Conservation (phyloP, 768 basidiomycete genomes). For the Suillus plorans region DNA sequence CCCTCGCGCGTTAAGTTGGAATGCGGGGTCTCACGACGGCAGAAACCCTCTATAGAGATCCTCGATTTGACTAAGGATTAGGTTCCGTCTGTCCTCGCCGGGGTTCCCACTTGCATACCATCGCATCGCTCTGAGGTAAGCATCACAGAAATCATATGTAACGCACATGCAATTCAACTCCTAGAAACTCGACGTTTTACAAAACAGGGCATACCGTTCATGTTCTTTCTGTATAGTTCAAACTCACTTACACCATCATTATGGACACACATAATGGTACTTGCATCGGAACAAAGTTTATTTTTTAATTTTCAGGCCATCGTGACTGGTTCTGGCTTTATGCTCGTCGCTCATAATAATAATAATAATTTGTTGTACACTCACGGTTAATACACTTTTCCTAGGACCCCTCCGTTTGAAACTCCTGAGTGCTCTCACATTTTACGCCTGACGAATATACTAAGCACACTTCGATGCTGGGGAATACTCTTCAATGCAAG, state of each 20-base stretch:
- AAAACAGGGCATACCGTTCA: not conserved
- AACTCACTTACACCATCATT: not conserved
- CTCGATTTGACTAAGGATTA: conserved; percentile 1
- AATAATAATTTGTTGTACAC: not conserved
- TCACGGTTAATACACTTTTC: not conserved
- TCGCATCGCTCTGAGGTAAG: not conserved
- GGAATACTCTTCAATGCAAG: not conserved
- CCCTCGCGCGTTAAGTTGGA: conserved; percentile 18
- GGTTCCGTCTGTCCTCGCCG: not conserved
- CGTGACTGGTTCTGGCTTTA: not conserved
- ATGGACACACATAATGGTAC: not conserved
- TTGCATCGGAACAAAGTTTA: not conserved
- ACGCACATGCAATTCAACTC: not conserved
- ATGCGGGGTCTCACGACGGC: not conserved
- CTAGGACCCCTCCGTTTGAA: not conserved
- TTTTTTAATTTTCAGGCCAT: not conserved
- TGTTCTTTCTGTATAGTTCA: not conserved
- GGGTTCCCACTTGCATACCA: not conserved
- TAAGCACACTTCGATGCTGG: not conserved
- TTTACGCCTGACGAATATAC: not conserved
- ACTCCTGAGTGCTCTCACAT: not conserved
- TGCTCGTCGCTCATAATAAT: not conserved
- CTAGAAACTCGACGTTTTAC: not conserved
- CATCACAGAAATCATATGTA: not conserved
- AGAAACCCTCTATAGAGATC: not conserved